Base-by-base conservation (phyloP, 2,329 filamentous ascomycete species). In the Aspergillus fischeri region DNA sequence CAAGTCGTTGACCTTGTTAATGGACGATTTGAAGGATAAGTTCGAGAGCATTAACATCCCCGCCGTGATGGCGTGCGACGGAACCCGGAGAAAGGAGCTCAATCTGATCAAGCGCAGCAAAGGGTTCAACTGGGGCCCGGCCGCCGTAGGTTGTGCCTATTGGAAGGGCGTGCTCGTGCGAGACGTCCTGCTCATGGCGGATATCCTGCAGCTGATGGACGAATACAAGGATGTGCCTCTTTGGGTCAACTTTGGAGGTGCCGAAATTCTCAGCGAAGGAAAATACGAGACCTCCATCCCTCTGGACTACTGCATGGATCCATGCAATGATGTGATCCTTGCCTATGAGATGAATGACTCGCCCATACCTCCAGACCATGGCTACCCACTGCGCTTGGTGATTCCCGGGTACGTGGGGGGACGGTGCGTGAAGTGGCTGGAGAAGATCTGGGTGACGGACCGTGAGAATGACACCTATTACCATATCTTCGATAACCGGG, bases 231-330 rank as follows among this genome's bases (percentile, higher is more conserved):
- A 55, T 1, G 65, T 66, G 28, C 67, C 70, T 8, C 65, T 67
- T 28, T 81, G 76, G 75, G 75, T 83, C 44, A 77, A 82, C 58
- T 82, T 82, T 54, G 75, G 80, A 58, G 80, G 81, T 1, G 73
- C 79, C 0, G 80, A 83, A 52, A 67, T 76, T 1, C 77, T 74
- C 3, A 77, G 71, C 50, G 76, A 79, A 56, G 79, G 77, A 4
- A 78, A 77, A 42, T 81, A 81, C 59, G 71, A 70, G n/a, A 81
- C 79, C 3, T 76, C 70, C 57, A 75, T 83, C 6, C 77, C 78
- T 0, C 70, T 82, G 3, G 72, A 75, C n/a, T 79, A 81, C 59
- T 78, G 72, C 5, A 78, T 82, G 73, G 75, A 81, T 63, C 63
- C 72, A 0, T 63, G 62, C 4, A 80, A 80, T 63, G 80, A 82